These are phyloP conservation scores for Lichenothelia convexa DNA, from an alignment of 495 filamentous ascomycete genomes.

Conservation along the genomic window DNA sequence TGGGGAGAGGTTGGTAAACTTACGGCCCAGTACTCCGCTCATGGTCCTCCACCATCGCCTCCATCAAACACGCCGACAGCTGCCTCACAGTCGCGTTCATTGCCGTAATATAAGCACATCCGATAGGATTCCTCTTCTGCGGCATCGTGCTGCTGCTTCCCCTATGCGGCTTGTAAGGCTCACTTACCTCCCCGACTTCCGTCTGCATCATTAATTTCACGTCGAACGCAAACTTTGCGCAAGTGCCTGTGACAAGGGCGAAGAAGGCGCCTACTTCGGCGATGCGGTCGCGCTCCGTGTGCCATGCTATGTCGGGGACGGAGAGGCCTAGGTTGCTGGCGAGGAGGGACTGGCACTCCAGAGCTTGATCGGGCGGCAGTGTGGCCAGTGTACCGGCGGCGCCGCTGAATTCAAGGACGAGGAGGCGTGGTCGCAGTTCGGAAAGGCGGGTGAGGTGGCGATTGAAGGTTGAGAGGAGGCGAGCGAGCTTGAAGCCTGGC, in stretches of 20 bases:
- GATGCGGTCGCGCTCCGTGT: slow-evolving; percentile 12
- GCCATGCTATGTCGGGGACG: slow-evolving; percentile 11
- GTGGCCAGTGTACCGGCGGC: slow-evolving; percentile 14
- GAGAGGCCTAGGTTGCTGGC: slow-evolving; percentile 7
- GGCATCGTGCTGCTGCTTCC: slow-evolving; percentile 11
- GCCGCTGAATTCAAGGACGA: slow-evolving; percentile 13
- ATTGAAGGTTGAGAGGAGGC: slow-evolving; percentile 11
- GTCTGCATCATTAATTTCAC: slow-evolving; percentile 13
- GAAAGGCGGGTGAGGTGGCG: slow-evolving; percentile 8
- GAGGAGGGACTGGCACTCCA: slow-evolving; percentile 8
- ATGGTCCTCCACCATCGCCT: slow-evolving; percentile 11
- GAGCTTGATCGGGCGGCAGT: slow-evolving; percentile 2
- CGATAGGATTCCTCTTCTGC: slow-evolving; percentile 14
- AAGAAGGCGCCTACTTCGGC: slow-evolving; percentile 8
- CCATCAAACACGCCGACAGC: slow-evolving; percentile 4
- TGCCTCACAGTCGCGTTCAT: slow-evolving; percentile 7
- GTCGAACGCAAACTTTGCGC: slow-evolving; percentile 13
- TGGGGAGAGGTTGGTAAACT: neutral
- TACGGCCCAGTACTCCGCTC: slow-evolving; percentile 10
- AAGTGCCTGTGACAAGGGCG: slow-evolving; percentile 9
- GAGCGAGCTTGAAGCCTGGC: slow-evolving; percentile 14
- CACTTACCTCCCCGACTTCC: slow-evolving; percentile 10
- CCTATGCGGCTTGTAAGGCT: slow-evolving; percentile 9
- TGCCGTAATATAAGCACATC: slow-evolving; percentile 10
- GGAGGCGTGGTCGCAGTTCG: slow-evolving; percentile 8